These are phyloP conservation scores for Carex kokanica DNA, from an alignment of 176 grass and related monocot species.

Conservation along the genomic window DNA sequence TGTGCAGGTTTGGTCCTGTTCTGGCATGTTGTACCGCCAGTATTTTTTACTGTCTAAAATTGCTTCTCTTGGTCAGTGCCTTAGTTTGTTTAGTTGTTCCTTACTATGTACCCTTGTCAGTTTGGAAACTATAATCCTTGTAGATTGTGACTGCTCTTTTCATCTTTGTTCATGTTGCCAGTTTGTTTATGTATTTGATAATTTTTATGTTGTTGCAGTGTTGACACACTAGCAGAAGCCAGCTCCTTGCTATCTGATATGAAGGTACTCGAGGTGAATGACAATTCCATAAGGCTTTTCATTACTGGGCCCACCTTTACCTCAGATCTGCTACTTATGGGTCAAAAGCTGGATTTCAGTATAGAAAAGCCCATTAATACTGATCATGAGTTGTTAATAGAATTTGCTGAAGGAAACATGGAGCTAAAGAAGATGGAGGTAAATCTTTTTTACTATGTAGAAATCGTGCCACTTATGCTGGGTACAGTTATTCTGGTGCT, in stretches of 20 bases:
- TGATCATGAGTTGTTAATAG: slow-evolving; percentile 79
- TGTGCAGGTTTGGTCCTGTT: not conserved
- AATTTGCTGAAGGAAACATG: slow-evolving; percentile 56
- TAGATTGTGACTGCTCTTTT: not conserved
- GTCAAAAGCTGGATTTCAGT: slow-evolving; percentile 47
- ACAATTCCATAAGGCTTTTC: slow-evolving; percentile 47
- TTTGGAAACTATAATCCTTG: not conserved
- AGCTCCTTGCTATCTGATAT: slow-evolving; percentile 53
- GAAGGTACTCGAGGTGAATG: slow-evolving; percentile 64
- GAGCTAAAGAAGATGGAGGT: slow-evolving; percentile 76
- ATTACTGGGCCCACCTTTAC: slow-evolving; percentile 41
- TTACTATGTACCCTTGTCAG: not conserved
- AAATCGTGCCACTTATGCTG: not conserved
- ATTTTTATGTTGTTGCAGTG: slow-evolving; percentile 36
- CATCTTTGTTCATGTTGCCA: not conserved
- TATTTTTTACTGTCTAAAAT: not conserved
- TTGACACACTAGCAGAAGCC: slow-evolving; percentile 43
- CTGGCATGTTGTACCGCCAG: not conserved
- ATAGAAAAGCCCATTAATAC: slow-evolving; percentile 44
- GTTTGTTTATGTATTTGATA: slow-evolving; percentile 24
- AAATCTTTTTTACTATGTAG: slow-evolving; percentile 22
- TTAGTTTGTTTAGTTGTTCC: not conserved
- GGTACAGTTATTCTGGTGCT: not conserved
- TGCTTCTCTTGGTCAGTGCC: not conserved
- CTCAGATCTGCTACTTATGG: slow-evolving; percentile 41